These are phyloP conservation scores for Biancaea sappan DNA, from an alignment of 306 rosid genomes.

Conservation along the genomic window DNA sequence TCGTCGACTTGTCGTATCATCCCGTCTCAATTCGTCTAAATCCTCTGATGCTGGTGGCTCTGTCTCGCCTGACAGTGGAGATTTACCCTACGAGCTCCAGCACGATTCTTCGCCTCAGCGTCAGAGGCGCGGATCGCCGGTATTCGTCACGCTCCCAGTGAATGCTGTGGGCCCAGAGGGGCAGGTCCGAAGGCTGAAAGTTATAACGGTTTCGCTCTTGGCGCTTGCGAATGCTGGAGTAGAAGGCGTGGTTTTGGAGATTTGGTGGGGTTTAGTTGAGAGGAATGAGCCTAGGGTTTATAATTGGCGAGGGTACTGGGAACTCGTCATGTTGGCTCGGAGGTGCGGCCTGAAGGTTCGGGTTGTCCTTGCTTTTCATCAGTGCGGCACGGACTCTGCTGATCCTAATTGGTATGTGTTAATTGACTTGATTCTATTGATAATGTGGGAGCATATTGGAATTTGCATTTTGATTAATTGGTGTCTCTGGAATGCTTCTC, in stretches of 20 bases:
- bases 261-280: conserved; percentile 96
- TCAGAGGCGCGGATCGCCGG: conserved; percentile 59
- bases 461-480: not conserved
- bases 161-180: conserved; percentile 48
- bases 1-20: conserved; percentile 41
- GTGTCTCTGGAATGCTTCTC: not conserved
- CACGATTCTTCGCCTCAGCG: conserved; percentile 61
- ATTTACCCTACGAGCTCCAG: conserved; percentile 62
- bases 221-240: conserved; percentile 75
- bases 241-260: conserved; percentile 86
- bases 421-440: not conserved
- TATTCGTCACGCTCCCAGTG: conserved; percentile 69
- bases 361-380: conserved; percentile 78
- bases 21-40: conserved; percentile 65
- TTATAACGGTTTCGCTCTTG: conserved; percentile 55
- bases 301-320: conserved; percentile 76
- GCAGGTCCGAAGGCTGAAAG: conserved; percentile 45
- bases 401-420: conserved; percentile 69
- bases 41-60: conserved; percentile 64
- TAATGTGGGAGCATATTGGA: not conserved
- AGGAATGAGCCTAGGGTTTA: conserved; percentile 67
- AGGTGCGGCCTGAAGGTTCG: conserved; percentile 77
- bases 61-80: conserved; percentile 65
- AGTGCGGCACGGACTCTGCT: conserved; percentile 51
- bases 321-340: conserved; percentile 59